Base-by-base conservation (phyloP, 1,139 yeast genomes). In the Yamadazyma membranifaciens region DNA sequence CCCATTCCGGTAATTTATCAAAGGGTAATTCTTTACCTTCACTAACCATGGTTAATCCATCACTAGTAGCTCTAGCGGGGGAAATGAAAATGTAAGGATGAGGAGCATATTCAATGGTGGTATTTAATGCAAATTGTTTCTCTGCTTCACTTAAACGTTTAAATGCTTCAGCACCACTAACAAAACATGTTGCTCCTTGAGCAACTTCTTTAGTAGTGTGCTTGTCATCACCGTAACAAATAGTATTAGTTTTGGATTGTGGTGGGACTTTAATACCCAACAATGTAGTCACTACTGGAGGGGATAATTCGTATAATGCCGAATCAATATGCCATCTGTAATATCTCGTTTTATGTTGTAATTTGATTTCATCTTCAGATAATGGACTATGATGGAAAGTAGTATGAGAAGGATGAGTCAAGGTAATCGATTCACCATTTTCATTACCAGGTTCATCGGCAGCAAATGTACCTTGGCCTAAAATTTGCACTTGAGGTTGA, bases 281-380 rank as follows among this genome's bases (percentile, higher is more conserved):
- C 46, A 87, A 73, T 1, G 95, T 87, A 3, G 96, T 87, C 36
- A 83, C 87, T 50, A 83, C 75, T 26, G 96, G 96, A 24, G 96
- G 95, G 7, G 91, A 80, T 52, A 87, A 73, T 28, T 80, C 95
- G 55, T 87, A 87, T 38, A 87, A 74, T 5, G 96, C 96, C 35
- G 92, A 83, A 63, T 87, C 96, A 51, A 87, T 86, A 64, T 87
- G 96, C 96, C 96, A 87, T 65, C 96, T 79, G 75, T 87, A 87
- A 60, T 83, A 87, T 50, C 94, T 74, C 1, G 96, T 87, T 60
- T 75, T 75, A 42, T 81, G 78, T 25, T 76, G 68, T 3, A 74
- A 73, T 41, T 67, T 69, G 52, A 84, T 78, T 47, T 85, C 80
- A 26, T 76, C 75, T 24, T 75, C 73, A n/a, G 81, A 68, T 47